phyloP scores from a whole-genome alignment of 371 early-diverging fungal genomes.

The Rhizopus delemar region DNA sequence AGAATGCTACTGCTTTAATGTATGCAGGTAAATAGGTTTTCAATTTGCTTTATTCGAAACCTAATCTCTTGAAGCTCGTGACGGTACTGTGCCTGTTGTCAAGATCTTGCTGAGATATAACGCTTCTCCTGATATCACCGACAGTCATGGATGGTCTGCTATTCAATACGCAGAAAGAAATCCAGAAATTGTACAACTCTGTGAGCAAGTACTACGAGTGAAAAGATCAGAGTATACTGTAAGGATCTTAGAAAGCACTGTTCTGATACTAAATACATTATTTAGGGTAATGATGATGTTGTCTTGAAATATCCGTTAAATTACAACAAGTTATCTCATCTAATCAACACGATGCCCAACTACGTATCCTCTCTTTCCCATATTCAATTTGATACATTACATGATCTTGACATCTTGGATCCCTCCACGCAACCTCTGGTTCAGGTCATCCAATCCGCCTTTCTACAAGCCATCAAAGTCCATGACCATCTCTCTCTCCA shows the following conservation, averaged over 20 bases:
- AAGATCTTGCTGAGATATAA: constrained; percentile 56
- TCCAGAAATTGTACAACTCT: constrained; percentile 62
- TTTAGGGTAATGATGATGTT: background rate
- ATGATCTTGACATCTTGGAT: constrained; percentile 41
- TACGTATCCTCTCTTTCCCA: constrained; percentile 50
- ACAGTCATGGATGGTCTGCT: constrained; percentile 74
- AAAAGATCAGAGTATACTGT: constrained; percentile 54
- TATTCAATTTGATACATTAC: constrained; percentile 41
- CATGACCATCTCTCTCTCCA: constrained; percentile 63
- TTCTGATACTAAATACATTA: constrained; percentile 25
- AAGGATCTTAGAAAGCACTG: constrained; percentile 20
- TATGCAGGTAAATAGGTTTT: constrained; percentile 62
- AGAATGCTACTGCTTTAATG: constrained; percentile 78
- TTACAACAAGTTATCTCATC: constrained; percentile 53
- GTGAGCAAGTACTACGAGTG: constrained; percentile 58
- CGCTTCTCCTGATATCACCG: constrained; percentile 64
- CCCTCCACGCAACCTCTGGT: constrained; percentile 35
- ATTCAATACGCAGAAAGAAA: constrained; percentile 66
- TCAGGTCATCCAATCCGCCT: constrained; percentile 49
- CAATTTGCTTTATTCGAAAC: constrained; percentile 6
- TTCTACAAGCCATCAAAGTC: constrained; percentile 60
- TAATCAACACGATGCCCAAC: constrained; percentile 49
- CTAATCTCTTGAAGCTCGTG: constrained; percentile 33
- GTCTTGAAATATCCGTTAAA: constrained; percentile 47
- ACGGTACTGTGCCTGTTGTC: constrained; percentile 66